Base-by-base conservation (phyloP, 441 rosid genomes). In the Euphorbia corollata region DNA sequence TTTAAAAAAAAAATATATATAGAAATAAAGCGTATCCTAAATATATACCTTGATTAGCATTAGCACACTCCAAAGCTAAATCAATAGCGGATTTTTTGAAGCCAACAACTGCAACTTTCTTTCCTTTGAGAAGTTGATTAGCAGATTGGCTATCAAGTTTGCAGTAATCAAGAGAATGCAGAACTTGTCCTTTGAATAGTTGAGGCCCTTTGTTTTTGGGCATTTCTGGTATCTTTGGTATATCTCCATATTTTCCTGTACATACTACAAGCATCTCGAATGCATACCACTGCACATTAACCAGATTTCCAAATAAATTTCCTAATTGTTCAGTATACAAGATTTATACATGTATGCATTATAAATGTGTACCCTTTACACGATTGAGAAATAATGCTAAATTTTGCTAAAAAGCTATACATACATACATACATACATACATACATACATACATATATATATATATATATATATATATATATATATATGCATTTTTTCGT, bases 11-110 rank as follows among this genome's bases (percentile, higher is more conserved):
- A n/a, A n/a, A n/a, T n/a, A n/a, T n/a, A n/a, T n/a, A n/a, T n/a
- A n/a, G n/a, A n/a, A n/a, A n/a, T n/a, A n/a, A n/a, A n/a, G n/a
- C n/a, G n/a, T n/a, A n/a, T n/a, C 41, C 8, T 8, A 38, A 4
- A 38, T 38, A 38, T 38, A n/a, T 38, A 92, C 98, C 98, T 90
- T 82, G 90, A 72, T 92, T 92, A 11, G 92, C 92, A 71, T 80
- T 64, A 7, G 96, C 92, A 67, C 97, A 85, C 74, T 92, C 98
- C 71, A 84, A 48, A 65, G 98, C 97, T 75, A 92, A 84, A 82
- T 92, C 98, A 32, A 92, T 92, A 67, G 82, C 98, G 4, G 98
- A 92, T 81, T 92, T 92, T 73, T 82, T 92, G 84, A 64, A 92
- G 59, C 98, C 98, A 12, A 88, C 75, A 55, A 92, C 80, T 0